Conservation (phyloP, 306 rosid species). For the Castanea sativa region DNA sequence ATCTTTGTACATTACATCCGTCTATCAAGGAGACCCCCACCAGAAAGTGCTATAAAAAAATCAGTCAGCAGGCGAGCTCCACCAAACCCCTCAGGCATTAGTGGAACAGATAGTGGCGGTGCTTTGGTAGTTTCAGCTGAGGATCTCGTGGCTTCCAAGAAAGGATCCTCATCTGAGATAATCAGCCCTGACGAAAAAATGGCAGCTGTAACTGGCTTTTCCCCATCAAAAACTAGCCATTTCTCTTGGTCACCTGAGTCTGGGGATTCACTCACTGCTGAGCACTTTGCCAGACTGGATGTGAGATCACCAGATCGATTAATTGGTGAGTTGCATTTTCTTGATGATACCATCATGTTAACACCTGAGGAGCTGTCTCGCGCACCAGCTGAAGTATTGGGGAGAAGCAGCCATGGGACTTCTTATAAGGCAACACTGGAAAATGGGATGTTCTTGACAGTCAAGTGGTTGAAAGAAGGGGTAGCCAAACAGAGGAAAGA, state of each 20-base stretch:
- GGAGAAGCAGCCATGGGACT: constrained; percentile 98
- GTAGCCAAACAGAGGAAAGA: constrained; percentile 97
- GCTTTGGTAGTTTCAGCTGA: constrained; percentile 79
- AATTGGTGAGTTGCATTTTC: constrained; percentile 91
- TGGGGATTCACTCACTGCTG: constrained; percentile 70
- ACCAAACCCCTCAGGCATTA: constrained; percentile 45
- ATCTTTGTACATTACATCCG: constrained; percentile 78
- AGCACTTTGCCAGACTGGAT: constrained; percentile 73
- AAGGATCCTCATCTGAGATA: constrained; percentile 73
- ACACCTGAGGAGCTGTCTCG: constrained; percentile 90
- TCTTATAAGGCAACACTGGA: constrained; percentile 93
- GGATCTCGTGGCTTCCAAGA: constrained; percentile 72
- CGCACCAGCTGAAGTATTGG: constrained; percentile 97
- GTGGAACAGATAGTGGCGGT: constrained; percentile 50
- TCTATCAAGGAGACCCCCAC: constrained; percentile 54
- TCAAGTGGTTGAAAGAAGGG: constrained; percentile 99
- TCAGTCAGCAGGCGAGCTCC: constrained; percentile 39
- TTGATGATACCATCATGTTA: constrained; percentile 73
- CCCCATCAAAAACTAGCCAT: constrained; percentile 81
- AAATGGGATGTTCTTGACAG: constrained; percentile 75
- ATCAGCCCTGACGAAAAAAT: constrained; percentile 66
- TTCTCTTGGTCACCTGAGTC: constrained; percentile 93
- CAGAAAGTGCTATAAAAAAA: constrained; percentile 47
- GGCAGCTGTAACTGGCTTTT: constrained; percentile 63
- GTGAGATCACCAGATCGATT: constrained; percentile 86